Evolutionary conservation across 2,329 filamentous ascomycete species (phyloP).

Genomic region (Fusarium sp.): DNA sequence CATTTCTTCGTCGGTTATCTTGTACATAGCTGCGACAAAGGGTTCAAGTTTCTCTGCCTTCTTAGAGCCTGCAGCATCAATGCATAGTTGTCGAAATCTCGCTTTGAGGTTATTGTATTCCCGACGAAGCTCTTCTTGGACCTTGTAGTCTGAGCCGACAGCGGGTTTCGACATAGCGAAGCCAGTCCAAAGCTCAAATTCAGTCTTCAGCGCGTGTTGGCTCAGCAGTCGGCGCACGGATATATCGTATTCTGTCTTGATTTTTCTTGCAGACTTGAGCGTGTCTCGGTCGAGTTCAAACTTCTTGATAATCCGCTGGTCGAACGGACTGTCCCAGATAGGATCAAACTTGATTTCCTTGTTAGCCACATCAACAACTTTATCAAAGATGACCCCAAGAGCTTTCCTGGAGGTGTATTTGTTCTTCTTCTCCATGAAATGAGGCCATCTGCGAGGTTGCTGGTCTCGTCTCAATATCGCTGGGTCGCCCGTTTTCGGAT

Average conservation of each 20-base stretch:
- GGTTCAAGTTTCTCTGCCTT: slow-evolving; percentile 71
- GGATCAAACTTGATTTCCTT: slow-evolving; percentile 76
- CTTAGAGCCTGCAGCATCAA: slow-evolving; percentile 70
- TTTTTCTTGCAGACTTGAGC: slow-evolving; percentile 68
- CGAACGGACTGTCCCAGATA: slow-evolving; percentile 79
- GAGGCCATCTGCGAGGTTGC: slow-evolving; percentile 76
- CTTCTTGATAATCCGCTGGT: slow-evolving; percentile 76
- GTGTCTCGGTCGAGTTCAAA: slow-evolving; percentile 68
- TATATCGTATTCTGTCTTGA: slow-evolving; percentile 85
- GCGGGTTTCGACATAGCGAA: slow-evolving; percentile 83
- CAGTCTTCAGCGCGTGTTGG: slow-evolving; percentile 84
- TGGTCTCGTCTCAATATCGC: slow-evolving; percentile 75
- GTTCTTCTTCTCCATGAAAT: slow-evolving; percentile 83
- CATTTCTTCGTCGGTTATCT: slow-evolving; percentile 79
- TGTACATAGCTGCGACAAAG: slow-evolving; percentile 90
- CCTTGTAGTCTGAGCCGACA: slow-evolving; percentile 83
- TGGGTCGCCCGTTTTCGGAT: slow-evolving; percentile 87
- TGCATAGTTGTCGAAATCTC: slow-evolving; percentile 74
- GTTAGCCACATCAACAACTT: slow-evolving; percentile 75
- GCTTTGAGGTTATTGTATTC: slow-evolving; percentile 75
- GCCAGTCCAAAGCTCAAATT: slow-evolving; percentile 92
- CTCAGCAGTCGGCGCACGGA: slow-evolving; percentile 83
- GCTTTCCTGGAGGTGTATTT: slow-evolving; percentile 77
- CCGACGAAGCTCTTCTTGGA: slow-evolving; percentile 83
- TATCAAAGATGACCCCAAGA: slow-evolving; percentile 86